phyloP scores from a whole-genome alignment of 2,329 filamentous ascomycete species.

The Ceratocystis albifundus region DNA sequence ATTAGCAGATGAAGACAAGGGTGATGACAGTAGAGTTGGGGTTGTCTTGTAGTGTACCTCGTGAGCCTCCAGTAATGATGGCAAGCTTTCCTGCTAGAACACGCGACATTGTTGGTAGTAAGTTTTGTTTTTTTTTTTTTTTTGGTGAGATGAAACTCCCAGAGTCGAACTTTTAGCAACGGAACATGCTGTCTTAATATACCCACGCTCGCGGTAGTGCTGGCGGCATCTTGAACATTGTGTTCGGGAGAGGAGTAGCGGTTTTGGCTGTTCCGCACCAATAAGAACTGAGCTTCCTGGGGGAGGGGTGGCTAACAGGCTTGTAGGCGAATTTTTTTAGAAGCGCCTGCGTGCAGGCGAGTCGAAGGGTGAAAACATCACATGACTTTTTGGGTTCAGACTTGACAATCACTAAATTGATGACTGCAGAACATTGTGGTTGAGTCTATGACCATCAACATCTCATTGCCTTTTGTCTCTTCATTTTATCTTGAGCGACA shows the following conservation, averaged over 20 bases:
- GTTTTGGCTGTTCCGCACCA: constrained; percentile 13
- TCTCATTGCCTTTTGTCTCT: neutral
- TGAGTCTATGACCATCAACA: neutral
- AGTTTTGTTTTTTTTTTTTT: neutral
- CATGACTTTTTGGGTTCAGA: neutral
- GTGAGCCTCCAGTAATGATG: constrained; percentile 66
- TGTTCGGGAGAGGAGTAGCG: neutral
- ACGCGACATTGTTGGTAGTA: constrained; percentile 30
- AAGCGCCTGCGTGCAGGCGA: neutral
- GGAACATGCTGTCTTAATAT: neutral
- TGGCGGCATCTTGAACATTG: neutral
- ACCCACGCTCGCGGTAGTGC: neutral
- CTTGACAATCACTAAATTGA: neutral
- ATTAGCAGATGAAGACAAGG: constrained; percentile 6
- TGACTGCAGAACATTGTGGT: neutral
- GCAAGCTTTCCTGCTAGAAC: constrained; percentile 62
- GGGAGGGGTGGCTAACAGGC: no score
- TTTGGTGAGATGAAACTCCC: neutral
- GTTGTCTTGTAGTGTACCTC: constrained; percentile 42
- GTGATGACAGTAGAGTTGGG: neutral
- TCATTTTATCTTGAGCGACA: neutral
- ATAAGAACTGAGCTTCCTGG: constrained; percentile 14
- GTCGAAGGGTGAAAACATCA: neutral
- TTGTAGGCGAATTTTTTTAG: neutral
- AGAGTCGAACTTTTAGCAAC: neutral